Evolutionary conservation across 2,329 filamentous ascomycete species (phyloP).

Genomic region (Aspergillus jensenii): DNA sequence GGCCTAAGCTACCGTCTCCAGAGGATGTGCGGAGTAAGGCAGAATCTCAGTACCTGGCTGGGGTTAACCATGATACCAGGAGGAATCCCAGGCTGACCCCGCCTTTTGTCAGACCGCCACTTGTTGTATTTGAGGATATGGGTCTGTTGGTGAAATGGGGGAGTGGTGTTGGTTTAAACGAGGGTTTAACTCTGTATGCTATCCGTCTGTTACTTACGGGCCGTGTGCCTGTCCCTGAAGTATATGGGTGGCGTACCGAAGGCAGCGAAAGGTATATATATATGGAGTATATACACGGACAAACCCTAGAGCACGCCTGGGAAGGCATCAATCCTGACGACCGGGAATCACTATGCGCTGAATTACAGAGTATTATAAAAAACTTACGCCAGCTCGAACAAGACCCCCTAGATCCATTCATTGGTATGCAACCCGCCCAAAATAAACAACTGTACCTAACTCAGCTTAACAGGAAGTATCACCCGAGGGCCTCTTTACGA

Average conservation of each 20-base stretch:
- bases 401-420: conserved; percentile 24
- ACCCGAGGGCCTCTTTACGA: conserved; percentile 20
- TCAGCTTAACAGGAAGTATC: conserved; percentile 16
- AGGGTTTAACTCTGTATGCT: conserved; percentile 33
- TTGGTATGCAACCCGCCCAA: conserved; percentile 15
- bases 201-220: conserved; percentile 21
- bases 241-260: conserved; percentile 35
- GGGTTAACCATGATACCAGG: conserved; percentile 13
- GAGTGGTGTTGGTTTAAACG: conserved; percentile 22
- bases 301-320: conserved; percentile 30
- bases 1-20: conserved; percentile 19
- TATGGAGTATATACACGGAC: conserved; percentile 33
- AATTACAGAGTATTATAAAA: conserved; percentile 21
- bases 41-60: conserved; percentile 15
- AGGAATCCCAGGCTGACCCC: conserved; percentile 5
- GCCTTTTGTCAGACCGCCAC: conserved; percentile 18
- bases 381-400: conserved; percentile 27
- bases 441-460: too few relatives aligned
- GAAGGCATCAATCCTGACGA: conserved; percentile 17
- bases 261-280: conserved; percentile 31
- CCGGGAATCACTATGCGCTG: conserved; percentile 12
- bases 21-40: conserved; percentile 16
- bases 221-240: conserved; percentile 35
- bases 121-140: conserved; percentile 29
- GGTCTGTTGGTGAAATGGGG: conserved; percentile 38